Evolutionary conservation across 805 yeast species (phyloP).

Genomic region (Yarrowia deformans): DNA sequence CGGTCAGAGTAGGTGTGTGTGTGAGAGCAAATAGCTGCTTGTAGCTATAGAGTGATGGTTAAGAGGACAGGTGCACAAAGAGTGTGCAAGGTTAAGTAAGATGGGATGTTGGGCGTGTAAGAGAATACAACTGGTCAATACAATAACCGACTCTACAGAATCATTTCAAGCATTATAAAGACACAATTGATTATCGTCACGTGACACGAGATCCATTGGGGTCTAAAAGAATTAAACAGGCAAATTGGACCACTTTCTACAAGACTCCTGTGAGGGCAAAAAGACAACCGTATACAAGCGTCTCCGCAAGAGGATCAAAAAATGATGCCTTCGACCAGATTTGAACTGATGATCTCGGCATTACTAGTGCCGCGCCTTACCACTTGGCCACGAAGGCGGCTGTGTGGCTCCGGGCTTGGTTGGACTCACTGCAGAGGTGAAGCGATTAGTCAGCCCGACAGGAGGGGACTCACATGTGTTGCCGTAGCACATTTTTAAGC

Average conservation of each 20-base stretch:
- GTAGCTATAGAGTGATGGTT: constrained; percentile 9
- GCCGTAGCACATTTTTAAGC: background rate
- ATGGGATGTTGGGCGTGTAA: background rate
- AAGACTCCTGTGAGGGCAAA: background rate
- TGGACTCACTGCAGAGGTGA: background rate
- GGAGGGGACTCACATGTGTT: background rate
- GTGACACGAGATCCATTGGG: too few relatives aligned
- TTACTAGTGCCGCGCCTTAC: constrained; percentile 34
- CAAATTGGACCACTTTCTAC: too few relatives aligned
- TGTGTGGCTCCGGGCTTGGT: background rate
- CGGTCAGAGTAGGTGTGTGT: background rate
- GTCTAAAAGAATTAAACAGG: too few relatives aligned
- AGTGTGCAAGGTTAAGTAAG: background rate
- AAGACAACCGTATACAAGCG: background rate
- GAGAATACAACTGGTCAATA: too few relatives aligned
- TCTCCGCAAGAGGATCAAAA: background rate
- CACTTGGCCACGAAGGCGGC: constrained; percentile 28
- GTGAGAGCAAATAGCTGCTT: background rate
- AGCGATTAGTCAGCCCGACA: constrained; percentile 2
- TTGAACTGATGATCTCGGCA: constrained; percentile 33
- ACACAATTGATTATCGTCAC: too few relatives aligned
- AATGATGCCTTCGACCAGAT: constrained; percentile 28
- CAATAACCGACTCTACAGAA: too few relatives aligned
- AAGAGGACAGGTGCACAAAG: background rate
- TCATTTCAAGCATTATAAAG: too few relatives aligned